Evolutionary conservation across 2,329 filamentous ascomycete genomes (phyloP).

Genomic region (Periconia sp.): DNA sequence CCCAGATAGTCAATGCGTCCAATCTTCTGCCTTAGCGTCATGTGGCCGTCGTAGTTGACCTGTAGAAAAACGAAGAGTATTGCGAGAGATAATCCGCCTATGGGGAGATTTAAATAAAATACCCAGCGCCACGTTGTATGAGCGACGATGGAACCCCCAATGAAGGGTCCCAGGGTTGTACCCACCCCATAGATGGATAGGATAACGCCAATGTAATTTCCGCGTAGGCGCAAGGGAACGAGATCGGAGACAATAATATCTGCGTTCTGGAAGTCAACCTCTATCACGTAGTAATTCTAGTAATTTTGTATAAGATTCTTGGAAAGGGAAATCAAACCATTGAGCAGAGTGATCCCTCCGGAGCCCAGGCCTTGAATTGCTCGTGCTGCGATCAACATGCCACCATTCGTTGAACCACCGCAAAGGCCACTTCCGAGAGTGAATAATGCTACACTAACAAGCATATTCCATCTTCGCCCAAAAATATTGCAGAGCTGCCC

Average conservation of each 20-base stretch:
- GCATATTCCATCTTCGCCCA: slow-evolving; percentile 48
- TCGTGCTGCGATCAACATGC: slow-evolving; percentile 59
- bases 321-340: slow-evolving; percentile 54
- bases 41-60: slow-evolving; percentile 33
- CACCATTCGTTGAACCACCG: slow-evolving; percentile 52
- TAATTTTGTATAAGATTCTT: too few relatives aligned
- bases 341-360: slow-evolving; percentile 50
- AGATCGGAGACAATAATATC: slow-evolving; percentile 57
- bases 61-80: slow-evolving; percentile 34
- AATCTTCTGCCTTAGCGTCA: neutral
- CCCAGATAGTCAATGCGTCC: slow-evolving; percentile 47
- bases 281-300: too few relatives aligned
- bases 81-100: slow-evolving; percentile 21
- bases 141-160: slow-evolving; percentile 21
- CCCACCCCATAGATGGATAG: slow-evolving; percentile 11
- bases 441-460: slow-evolving; percentile 50
- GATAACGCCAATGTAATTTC: slow-evolving; percentile 38
- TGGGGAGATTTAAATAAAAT: slow-evolving; percentile 45
- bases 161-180: slow-evolving; percentile 18
- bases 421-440: slow-evolving; percentile 58
- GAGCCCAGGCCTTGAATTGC: slow-evolving; percentile 58
- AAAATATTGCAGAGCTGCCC: slow-evolving; percentile 39
- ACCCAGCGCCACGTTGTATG: slow-evolving; percentile 50
- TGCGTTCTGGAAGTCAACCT: too few relatives aligned
- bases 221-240: slow-evolving; percentile 52